These are phyloP conservation scores for Pistacia vera DNA, from an alignment of 345 rosid species.

Conservation along the genomic window DNA sequence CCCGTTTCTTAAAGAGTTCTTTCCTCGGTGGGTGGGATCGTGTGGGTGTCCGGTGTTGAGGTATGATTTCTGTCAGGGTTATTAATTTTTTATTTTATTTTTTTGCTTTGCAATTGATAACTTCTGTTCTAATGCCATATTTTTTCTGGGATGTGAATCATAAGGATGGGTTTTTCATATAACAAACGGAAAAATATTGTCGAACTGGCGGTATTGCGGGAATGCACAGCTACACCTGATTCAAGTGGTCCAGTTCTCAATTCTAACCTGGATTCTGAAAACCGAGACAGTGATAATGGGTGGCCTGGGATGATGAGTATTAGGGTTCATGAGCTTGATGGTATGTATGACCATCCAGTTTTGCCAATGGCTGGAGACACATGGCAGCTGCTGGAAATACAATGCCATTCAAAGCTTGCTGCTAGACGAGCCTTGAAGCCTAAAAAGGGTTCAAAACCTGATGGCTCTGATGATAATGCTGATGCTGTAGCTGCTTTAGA, in stretches of 20 bases:
- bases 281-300: conserved; percentile 81
- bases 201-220: conserved; percentile 92
- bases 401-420: conserved; percentile 94
- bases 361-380: conserved; percentile 92
- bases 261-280: conserved; percentile 73
- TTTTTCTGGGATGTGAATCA: conserved; percentile 18
- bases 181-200: conserved; percentile 90
- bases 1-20: conserved; percentile 92
- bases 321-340: conserved; percentile 91
- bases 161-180: conserved; percentile 96
- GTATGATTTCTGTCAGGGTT: conserved; percentile 34
- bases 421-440: conserved; percentile 92
- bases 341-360: conserved; percentile 94
- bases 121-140: conserved; percentile 15
- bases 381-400: conserved; percentile 97
- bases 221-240: conserved; percentile 76
- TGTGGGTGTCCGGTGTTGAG: conserved; percentile 92
- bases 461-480: conserved; percentile 88
- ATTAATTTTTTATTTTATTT: conserved; percentile 3
- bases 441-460: conserved; percentile 90
- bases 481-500: conserved; percentile 62
- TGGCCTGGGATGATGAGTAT: conserved; percentile 99
- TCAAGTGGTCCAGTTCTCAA: conserved; percentile 49
- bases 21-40: conserved; percentile 89
- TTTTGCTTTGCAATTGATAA: conserved; percentile 15